Conservation (phyloP, 768 basidiomycete species). For the Lactarius hengduanensis region DNA sequence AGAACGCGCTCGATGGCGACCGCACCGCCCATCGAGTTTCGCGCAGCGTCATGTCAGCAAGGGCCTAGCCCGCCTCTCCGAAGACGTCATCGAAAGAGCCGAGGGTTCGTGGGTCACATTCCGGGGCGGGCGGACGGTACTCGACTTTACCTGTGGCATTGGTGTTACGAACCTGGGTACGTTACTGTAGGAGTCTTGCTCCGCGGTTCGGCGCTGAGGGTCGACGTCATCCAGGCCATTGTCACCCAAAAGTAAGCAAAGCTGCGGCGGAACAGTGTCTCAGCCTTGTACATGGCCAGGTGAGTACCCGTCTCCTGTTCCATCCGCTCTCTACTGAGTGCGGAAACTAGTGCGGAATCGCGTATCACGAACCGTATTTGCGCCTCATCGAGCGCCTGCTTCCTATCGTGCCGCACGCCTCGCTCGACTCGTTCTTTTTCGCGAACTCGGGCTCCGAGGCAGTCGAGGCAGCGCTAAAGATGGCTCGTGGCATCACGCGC, state of each 20-base stretch:
- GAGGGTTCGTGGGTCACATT: constrained; percentile 29
- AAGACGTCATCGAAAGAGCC: constrained; percentile 21
- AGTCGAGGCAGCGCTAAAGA: constrained; percentile 85
- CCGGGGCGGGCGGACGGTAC: constrained; percentile 23
- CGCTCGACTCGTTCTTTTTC: constrained; percentile 94
- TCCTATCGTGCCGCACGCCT: constrained; percentile 86
- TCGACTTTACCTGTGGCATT: constrained; percentile 29
- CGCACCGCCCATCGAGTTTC: constrained; percentile 19
- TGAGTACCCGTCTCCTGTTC: constrained; percentile 33
- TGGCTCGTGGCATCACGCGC: constrained; percentile 75
- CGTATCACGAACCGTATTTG: constrained; percentile 83
- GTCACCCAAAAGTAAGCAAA: constrained; percentile 80
- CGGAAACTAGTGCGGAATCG: constrained; percentile 72
- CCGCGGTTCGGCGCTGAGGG: not conserved
- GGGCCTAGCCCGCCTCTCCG: constrained; percentile 20
- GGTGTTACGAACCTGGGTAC: constrained; percentile 29
- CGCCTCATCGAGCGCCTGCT: constrained; percentile 81
- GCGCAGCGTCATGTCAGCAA: constrained; percentile 24
- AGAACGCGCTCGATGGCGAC: constrained; percentile 24
- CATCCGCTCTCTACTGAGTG: not conserved
- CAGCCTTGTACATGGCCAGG: constrained; percentile 76
- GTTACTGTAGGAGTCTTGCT: not conserved
- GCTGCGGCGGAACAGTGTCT: constrained; percentile 89
- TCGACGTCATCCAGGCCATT: constrained; percentile 61
- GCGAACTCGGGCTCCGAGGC: constrained; percentile 97